These are phyloP conservation scores for Petunia secreta DNA, from an alignment of 257 asterid species.

Conservation along the genomic window DNA sequence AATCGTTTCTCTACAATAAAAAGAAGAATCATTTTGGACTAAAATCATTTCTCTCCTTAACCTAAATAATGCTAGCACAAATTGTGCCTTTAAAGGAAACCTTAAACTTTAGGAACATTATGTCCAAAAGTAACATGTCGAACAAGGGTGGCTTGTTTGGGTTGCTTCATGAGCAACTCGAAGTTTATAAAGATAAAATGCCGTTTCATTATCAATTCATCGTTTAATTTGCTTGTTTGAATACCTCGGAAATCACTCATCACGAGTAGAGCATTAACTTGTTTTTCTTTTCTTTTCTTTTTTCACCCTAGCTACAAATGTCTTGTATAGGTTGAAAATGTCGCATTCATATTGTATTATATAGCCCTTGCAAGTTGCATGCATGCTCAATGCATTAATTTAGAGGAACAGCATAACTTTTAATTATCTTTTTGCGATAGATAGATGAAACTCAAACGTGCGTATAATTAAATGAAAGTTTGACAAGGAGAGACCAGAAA, in stretches of 20 bases:
- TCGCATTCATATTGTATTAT: neutral
- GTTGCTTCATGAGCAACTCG: neutral
- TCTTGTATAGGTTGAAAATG: neutral
- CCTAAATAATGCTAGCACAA: neutral
- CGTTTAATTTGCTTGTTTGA: neutral
- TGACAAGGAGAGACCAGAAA: neutral
- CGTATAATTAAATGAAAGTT: neutral
- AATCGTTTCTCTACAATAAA: neutral
- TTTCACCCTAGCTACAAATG: neutral
- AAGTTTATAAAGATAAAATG: too few relatives aligned
- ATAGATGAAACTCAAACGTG: neutral
- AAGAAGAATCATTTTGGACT: neutral
- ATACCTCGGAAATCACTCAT: neutral
- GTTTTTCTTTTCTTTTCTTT: neutral
- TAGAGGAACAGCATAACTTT: neutral
- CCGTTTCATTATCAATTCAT: too few relatives aligned
- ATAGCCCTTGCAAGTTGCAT: neutral
- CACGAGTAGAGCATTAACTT: neutral
- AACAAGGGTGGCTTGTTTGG: neutral
- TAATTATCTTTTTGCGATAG: too few relatives aligned
- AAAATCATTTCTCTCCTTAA: neutral
- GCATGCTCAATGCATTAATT: too few relatives aligned
- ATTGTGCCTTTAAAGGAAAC: neutral
- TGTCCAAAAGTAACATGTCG: too few relatives aligned
- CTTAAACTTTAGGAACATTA: too few relatives aligned